Evolutionary conservation across 1,284 basidiomycete genomes (phyloP).

Genomic region (Meira nashicola): DNA sequence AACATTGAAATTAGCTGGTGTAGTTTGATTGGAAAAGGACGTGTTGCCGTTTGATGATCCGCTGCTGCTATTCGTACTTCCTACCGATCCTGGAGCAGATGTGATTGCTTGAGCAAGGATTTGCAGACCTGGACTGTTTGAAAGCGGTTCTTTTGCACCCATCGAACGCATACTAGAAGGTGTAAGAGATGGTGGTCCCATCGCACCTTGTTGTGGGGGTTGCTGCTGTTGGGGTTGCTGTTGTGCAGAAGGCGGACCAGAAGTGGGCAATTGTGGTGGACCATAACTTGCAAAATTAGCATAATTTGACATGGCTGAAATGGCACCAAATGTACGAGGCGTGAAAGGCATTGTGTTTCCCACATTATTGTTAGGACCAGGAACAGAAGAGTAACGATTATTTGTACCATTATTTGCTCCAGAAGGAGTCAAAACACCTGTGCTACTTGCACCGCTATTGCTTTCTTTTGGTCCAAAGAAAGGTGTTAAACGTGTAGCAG

Average conservation of each 20-base stretch:
- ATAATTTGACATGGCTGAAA: neutral
- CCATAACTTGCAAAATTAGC: constrained; percentile 9
- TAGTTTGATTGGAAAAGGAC: too few species aligned
- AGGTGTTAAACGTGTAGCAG: constrained; percentile 12
- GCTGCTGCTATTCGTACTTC: neutral
- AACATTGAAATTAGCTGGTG: neutral
- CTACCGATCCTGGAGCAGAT: neutral
- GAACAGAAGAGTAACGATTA: too few species aligned
- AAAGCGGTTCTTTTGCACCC: neutral
- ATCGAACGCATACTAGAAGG: neutral
- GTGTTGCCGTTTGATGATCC: neutral
- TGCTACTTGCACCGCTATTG: neutral
- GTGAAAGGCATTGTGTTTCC: neutral
- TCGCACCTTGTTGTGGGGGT: neutral
- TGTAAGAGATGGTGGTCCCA: neutral
- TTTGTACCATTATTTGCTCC: too few species aligned
- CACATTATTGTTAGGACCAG: too few species aligned
- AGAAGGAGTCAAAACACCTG: too few species aligned
- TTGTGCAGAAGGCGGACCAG: neutral
- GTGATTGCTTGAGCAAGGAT: constrained; percentile 6
- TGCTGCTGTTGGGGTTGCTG: neutral
- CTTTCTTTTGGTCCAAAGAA: neutral
- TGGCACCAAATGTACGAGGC: neutral
- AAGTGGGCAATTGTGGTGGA: neutral
- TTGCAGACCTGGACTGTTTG: neutral